Base-by-base conservation (phyloP, 805 yeast genomes). In the Saturnispora saitoi region DNA sequence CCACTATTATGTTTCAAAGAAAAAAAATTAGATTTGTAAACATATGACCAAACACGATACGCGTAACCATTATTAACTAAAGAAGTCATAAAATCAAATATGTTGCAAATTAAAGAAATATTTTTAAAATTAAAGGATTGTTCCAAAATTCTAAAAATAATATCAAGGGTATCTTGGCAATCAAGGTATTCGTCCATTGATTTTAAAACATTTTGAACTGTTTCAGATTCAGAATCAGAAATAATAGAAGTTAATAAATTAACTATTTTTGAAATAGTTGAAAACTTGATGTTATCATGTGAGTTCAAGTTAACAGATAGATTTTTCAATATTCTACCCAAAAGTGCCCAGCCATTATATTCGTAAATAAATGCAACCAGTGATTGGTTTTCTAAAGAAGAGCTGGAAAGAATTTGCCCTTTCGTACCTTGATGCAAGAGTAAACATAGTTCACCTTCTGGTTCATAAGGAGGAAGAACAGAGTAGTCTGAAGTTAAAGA, bases 281-380 rank as follows among this genome's bases (percentile, higher is more conserved):
- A 70, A 9, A 62, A 54, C 45, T 69, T 71, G 8, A 72, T 75
- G 2, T 57, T 53, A 5, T 70, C 56, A 48, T 70, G 67, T 45
- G 69, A 72, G 9, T 43, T 44, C 49, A 68, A 58, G 22, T 58
- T 57, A 48, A 66, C 68, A 0, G 77, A 70, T 9, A 83, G 64
- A 54, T 83, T 83, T 54, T 85, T 89, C 30, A 90, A 63, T 0
- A 86, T 67, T 57, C 95, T 74, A 1, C 97, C 97, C 15, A 91
- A 57, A 26, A 85, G 65, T 0, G 95, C 76, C 95, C 97, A 89
- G 1, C 97, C 97, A 59, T 81, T 86, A 61, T 81, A 88, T 3
- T 74, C 72, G 60, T 83, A 78, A 26, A 82, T 67, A 67, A 93
- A 89, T 20, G 87, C 74, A 3, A 85, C 84, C 15, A 76, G 56